Evolutionary conservation across 2,329 filamentous ascomycete genomes (phyloP), one percentile per base, ranked within the genome.

Genomic region (Colletotrichum sp.): DNA sequence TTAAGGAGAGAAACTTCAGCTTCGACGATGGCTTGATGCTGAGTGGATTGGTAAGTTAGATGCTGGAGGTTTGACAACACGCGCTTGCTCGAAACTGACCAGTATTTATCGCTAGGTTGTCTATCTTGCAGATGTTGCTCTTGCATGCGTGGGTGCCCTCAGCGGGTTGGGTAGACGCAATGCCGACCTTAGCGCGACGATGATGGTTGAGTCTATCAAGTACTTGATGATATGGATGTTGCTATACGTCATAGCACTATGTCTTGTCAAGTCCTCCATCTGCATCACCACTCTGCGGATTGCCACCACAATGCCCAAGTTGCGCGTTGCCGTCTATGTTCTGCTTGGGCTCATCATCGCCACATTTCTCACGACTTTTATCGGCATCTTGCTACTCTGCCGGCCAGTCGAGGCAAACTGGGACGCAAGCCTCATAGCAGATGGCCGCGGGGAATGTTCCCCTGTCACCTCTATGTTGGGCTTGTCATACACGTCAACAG

Each of bases 201-300:
- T 71, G 71, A 64, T 44, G 39, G 59, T 64, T n/a, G 71, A 71
- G 32, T 72, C 79, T 59, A 75, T 76, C 59, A 81, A 80, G 71
- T 79, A 78, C 34, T 71, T 80, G 27, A 80, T 79, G 66, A 74
- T 81, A 16, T 81, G 80, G 79, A 80, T 81, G 72, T 59, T 82
- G 48, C 74, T 79, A 6, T 81, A 82, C 59, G 78, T 81, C 19
- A 48, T 57, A 16, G 75, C 73, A 2, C 22, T 81, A 13, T 76
- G 78, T n/a, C 63, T 78, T 11, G 75, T 82, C 76, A 81, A 82
- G 60, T 82, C 83, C 25, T 85, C 84, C 16, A 82, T 80, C 79
- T 85, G 85, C 61, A 79, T 82, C 22, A 82, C 81, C 28, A 82
- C 84, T 0, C 81, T 84, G n/a, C 79, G 85, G 3, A 86, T 72